These are phyloP conservation scores for Neopestalotiopsis sp. DNA, from an alignment of 2,329 filamentous ascomycete genomes.

Conservation along the genomic window DNA sequence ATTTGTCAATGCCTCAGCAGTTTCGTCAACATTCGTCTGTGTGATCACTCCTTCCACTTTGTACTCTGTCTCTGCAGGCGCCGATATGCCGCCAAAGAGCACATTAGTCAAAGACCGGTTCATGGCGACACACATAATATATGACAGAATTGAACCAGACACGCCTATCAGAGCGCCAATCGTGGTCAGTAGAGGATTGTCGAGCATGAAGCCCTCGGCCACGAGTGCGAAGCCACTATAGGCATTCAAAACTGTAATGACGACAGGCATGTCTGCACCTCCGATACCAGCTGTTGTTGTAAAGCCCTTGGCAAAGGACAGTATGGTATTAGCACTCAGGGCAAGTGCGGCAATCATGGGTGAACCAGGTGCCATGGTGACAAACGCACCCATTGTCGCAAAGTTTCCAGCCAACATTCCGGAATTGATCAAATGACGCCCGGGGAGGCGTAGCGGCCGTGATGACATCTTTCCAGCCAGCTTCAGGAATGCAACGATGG, in stretches of 20 bases:
- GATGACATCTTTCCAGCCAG: slow-evolving; percentile 84
- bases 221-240: slow-evolving; percentile 92
- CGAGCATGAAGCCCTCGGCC: slow-evolving; percentile 89
- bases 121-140: slow-evolving; percentile 90
- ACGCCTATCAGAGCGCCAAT: slow-evolving; percentile 89
- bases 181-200: slow-evolving; percentile 83
- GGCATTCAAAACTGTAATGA: slow-evolving; percentile 88
- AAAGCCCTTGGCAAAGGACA: slow-evolving; percentile 86
- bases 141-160: slow-evolving; percentile 86
- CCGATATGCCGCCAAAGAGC: slow-evolving; percentile 80
- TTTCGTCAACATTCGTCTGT: slow-evolving; percentile 80
- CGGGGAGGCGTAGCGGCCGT: slow-evolving; percentile 73
- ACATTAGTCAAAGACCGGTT: slow-evolving; percentile 90
- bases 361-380: slow-evolving; percentile 81
- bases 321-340: slow-evolving; percentile 74
- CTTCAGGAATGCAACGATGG: slow-evolving; percentile 88
- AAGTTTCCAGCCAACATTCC: slow-evolving; percentile 77
- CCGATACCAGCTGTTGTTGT: slow-evolving; percentile 89
- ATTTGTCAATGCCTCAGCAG: slow-evolving; percentile 75
- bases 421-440: slow-evolving; percentile 77
- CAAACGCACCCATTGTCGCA: slow-evolving; percentile 83
- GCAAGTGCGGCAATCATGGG: slow-evolving; percentile 81
- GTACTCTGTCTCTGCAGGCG: slow-evolving; percentile 66
- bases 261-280: slow-evolving; percentile 92
- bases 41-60: slow-evolving; percentile 83